Evolutionary conservation across 306 rosid species (phyloP), one percentile per base, ranked within the genome.

Genomic region (barrel medic (Medicago truncatula)): DNA sequence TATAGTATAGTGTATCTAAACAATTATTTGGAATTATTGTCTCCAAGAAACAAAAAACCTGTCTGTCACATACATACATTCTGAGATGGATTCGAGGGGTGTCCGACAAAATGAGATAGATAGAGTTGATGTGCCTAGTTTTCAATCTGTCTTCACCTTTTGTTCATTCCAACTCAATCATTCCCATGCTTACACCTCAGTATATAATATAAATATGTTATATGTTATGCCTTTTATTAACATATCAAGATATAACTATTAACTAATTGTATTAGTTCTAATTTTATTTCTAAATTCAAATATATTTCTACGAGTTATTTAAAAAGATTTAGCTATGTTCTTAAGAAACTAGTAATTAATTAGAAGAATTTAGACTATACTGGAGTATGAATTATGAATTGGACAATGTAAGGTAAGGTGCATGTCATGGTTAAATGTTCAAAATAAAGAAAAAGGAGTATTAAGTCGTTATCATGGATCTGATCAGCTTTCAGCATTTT

Each of bases 141-240:
- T 57, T 74, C 80, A 52, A 50, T 9, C 38, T 74, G 74, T 83
- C 83, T 52, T 70, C 25, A 80, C 83, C 31, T 74, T 83, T 83
- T 83, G 80, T 74, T 80, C 63, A 74, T 73, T 77, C 54, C 54
- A 43, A 16, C 39, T 75, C 76, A 49, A 71, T 79, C 76, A 38
- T 79, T 44, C 36, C 43, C 7, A 25, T 36, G 9, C 67, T 59
- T 46, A 13, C 52, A 46, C 13, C 44, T 40, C 44, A 40, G 2
- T 40, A 8, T 40, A 8, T 8, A 40, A 40, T 8, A 8, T 8
- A 8, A 39, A 39, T 39, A 41, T 41, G 10, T 9, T 52, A 15
- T 10, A 56, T 56, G 61, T n/a, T n/a, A n/a, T n/a, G n/a, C n/a
- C 31, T 18, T 57, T 57, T 46, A 13, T 13, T 46, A 53, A 53